phyloP scores from a whole-genome alignment of 2,329 filamentous ascomycete species.

The Colletotrichum sp. region DNA sequence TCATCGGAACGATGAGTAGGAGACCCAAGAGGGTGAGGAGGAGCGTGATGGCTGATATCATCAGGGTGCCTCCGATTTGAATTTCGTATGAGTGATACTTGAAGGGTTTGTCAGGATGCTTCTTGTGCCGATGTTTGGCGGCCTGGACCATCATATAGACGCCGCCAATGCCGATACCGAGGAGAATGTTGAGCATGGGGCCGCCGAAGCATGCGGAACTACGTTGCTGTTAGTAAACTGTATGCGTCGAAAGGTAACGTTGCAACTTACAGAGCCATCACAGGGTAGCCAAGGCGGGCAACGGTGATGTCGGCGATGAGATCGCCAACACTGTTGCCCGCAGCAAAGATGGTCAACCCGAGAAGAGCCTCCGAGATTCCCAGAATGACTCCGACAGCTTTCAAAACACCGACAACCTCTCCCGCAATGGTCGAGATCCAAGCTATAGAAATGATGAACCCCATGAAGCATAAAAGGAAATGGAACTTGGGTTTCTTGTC shows the following conservation, averaged over 20 bases:
- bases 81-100: constrained; percentile 82
- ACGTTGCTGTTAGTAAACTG: constrained; percentile 27
- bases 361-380: constrained; percentile 95
- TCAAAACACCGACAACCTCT: constrained; percentile 93
- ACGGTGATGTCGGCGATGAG: constrained; percentile 95
- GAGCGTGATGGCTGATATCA: constrained; percentile 85
- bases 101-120: constrained; percentile 69
- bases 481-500: constrained; percentile 75
- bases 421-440: constrained; percentile 98
- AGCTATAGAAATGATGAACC: constrained; percentile 88
- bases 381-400: constrained; percentile 89
- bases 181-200: constrained; percentile 94
- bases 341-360: constrained; percentile 93
- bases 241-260: neutral
- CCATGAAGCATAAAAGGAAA: constrained; percentile 82
- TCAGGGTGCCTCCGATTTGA: constrained; percentile 81
- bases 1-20: constrained; percentile 81
- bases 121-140: constrained; percentile 68
- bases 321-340: constrained; percentile 94
- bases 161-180: constrained; percentile 92
- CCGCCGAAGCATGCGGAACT: constrained; percentile 95
- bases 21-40: constrained; percentile 80
- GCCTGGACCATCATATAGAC: constrained; percentile 83
- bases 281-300: constrained; percentile 89
- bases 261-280: constrained; percentile 79